Evolutionary conservation across 1,284 basidiomycete species (phyloP).

Genomic region (Exsudoporus floridanus): DNA sequence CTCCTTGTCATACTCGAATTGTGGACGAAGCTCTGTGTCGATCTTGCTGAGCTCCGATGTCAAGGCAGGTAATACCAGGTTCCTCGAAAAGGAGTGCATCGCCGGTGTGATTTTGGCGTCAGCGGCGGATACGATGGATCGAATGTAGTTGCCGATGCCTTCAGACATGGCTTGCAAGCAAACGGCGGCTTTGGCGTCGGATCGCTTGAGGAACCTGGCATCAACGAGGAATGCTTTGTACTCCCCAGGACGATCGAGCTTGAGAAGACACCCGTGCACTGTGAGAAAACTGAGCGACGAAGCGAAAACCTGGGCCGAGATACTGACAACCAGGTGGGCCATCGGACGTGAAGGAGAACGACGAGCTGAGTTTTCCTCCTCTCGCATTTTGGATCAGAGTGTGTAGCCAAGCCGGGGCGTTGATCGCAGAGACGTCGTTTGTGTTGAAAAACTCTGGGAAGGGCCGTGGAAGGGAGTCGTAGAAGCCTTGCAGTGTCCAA

Average conservation of each 20-base stretch:
- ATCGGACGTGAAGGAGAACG: slow-evolving; percentile 47
- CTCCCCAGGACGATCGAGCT: slow-evolving; percentile 50
- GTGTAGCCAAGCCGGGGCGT: slow-evolving; percentile 55
- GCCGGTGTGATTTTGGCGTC: slow-evolving; percentile 46
- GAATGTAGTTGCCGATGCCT: slow-evolving; percentile 56
- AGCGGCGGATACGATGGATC: slow-evolving; percentile 40
- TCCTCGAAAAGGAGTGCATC: slow-evolving; percentile 43
- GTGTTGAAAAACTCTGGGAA: slow-evolving; percentile 51
- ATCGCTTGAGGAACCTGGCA: slow-evolving; percentile 52
- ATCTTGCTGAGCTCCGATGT: slow-evolving; percentile 46
- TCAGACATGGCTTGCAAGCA: slow-evolving; percentile 61
- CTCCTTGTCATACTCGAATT: slow-evolving; percentile 43
- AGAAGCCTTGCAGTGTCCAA: slow-evolving; percentile 52
- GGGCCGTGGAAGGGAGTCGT: slow-evolving; percentile 56
- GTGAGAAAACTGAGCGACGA: slow-evolving; percentile 7
- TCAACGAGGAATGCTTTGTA: slow-evolving; percentile 59
- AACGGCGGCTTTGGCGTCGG: slow-evolving; percentile 63
- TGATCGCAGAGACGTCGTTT: slow-evolving; percentile 47
- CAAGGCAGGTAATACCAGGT: slow-evolving; percentile 45
- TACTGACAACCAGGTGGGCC: slow-evolving; percentile 44
- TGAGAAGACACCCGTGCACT: slow-evolving; percentile 65
- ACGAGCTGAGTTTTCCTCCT: slow-evolving; percentile 45
- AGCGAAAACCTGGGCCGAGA: not conserved
- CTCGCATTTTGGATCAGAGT: slow-evolving; percentile 49
- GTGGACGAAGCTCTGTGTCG: slow-evolving; percentile 38